Percentiles rank a stretch among this genome's conserved stretches.
These are phyloP conservation scores for Trichaptum fuscoviolaceum DNA, from an alignment of 768 basidiomycete genomes.

Conservation along the genomic window DNA sequence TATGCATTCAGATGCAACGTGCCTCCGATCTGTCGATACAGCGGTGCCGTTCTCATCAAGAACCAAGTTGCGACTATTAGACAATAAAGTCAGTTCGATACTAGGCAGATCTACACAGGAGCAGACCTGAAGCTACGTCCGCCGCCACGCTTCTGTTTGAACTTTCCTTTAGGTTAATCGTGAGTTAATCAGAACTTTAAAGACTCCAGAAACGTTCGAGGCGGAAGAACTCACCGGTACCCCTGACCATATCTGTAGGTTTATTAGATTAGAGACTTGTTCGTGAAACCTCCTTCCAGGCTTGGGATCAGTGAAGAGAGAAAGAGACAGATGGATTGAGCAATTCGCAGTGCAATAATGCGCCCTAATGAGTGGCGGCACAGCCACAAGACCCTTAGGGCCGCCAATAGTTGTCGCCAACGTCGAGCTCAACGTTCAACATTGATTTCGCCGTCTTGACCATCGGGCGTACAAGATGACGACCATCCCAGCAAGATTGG, in stretches of 20 bases:
- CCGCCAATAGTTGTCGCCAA: background rate
- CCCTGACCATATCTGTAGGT: conserved; percentile 26
- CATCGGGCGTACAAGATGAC: conserved; percentile 38
- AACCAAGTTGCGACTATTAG: conserved; percentile 50
- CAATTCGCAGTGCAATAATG: too few species aligned
- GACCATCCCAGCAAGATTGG: conserved; percentile 88
- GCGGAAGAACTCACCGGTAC: conserved; percentile 18
- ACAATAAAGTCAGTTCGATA: conserved; percentile 4
- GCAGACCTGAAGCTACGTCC: conserved; percentile 77
- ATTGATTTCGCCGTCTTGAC: background rate
- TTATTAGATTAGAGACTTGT: background rate
- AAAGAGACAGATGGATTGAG: conserved; percentile 1
- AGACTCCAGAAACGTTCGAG: background rate
- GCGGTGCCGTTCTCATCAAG: conserved; percentile 56
- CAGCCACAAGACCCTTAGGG: background rate
- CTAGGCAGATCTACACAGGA: background rate
- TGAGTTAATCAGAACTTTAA: background rate
- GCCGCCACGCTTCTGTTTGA: conserved; percentile 83
- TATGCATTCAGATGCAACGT: conserved; percentile 15
- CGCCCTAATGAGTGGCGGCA: background rate
- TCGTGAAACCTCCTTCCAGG: background rate
- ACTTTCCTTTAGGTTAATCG: conserved; percentile 49
- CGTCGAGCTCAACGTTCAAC: background rate
- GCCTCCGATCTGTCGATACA: conserved; percentile 45
- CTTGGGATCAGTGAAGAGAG: background rate